Conservation (phyloP, 2,329 filamentous ascomycete genomes). For the Fusarium pseudocircinatum region DNA sequence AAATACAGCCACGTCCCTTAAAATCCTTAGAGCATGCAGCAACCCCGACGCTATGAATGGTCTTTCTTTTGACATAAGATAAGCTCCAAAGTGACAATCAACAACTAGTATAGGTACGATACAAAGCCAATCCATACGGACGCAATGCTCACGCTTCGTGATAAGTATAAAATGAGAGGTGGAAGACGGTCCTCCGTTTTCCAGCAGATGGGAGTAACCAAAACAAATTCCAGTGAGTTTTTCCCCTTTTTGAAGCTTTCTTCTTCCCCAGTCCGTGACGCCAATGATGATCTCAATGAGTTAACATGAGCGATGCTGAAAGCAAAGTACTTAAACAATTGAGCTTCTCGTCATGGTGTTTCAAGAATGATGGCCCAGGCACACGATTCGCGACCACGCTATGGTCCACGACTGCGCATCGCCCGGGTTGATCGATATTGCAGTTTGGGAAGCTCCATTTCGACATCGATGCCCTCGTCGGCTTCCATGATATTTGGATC, state of each 20-base stretch:
- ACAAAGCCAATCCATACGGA: conserved; percentile 21
- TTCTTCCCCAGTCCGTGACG: conserved; percentile 28
- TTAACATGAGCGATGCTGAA: conserved; percentile 17
- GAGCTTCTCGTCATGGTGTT: conserved; percentile 10
- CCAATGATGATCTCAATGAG: conserved; percentile 32
- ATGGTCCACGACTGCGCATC: conserved; percentile 48
- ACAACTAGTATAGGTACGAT: conserved; percentile 11
- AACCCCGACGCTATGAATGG: conserved; percentile 43
- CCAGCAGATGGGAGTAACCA: not conserved
- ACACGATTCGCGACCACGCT: conserved; percentile 37
- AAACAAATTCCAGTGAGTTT: not conserved
- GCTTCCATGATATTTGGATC: conserved; percentile 50
- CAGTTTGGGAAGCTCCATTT: conserved; percentile 51
- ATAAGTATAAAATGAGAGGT: conserved; percentile 30
- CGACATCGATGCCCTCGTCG: conserved; percentile 55
- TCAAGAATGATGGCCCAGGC: conserved; percentile 34
- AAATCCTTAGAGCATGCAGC: conserved; percentile 29
- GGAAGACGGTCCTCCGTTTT: not conserved
- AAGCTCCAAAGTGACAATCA: conserved; percentile 23
- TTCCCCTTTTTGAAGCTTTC: not conserved
- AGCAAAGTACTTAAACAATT: not conserved
- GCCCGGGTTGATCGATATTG: conserved; percentile 55
- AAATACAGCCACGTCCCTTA: conserved; percentile 17
- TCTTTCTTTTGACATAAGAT: conserved; percentile 27
- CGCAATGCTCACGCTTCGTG: conserved; percentile 33